These are phyloP conservation scores for Aspergillus sojae DNA, from an alignment of 2,329 filamentous ascomycete species.

Conservation along the genomic window DNA sequence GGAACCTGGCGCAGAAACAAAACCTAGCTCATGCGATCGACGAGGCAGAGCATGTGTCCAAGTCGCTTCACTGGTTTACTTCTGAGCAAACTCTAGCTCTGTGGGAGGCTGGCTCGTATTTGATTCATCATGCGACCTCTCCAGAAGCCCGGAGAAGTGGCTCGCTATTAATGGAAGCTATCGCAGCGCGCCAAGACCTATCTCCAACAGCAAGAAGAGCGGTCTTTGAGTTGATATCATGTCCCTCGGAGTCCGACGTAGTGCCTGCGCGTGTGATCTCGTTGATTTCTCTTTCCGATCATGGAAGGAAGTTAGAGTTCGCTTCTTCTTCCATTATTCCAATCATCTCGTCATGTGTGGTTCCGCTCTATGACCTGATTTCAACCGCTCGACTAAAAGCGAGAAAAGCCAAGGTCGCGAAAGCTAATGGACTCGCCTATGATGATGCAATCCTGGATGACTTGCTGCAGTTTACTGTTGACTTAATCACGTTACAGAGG, in stretches of 20 bases:
- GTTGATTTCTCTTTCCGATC: slow-evolving; percentile 45
- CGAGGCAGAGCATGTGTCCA: slow-evolving; percentile 40
- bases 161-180: slow-evolving; percentile 38
- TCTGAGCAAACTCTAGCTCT: slow-evolving; percentile 43
- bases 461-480: slow-evolving; percentile 45
- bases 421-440: slow-evolving; percentile 33
- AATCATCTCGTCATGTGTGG: slow-evolving; percentile 42
- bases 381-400: slow-evolving; percentile 40
- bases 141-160: slow-evolving; percentile 40
- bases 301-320: slow-evolving; percentile 47
- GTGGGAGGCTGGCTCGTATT: slow-evolving; percentile 43
- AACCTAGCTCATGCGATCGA: slow-evolving; percentile 40
- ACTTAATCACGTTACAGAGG: slow-evolving; percentile 47
- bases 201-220: slow-evolving; percentile 36
- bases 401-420: slow-evolving; percentile 38
- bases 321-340: slow-evolving; percentile 41
- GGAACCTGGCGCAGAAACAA: slow-evolving; percentile 37
- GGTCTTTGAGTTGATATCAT: slow-evolving; percentile 41
- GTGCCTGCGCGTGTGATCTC: slow-evolving; percentile 43
- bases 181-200: slow-evolving; percentile 43
- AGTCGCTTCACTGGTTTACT: slow-evolving; percentile 37
- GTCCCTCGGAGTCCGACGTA: slow-evolving; percentile 37
- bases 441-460: slow-evolving; percentile 42
- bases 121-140: slow-evolving; percentile 39
- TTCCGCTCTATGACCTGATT: slow-evolving; percentile 42